phyloP scores from a whole-genome alignment of 1,139 yeast genomes.

The Taphrina confusa region DNA sequence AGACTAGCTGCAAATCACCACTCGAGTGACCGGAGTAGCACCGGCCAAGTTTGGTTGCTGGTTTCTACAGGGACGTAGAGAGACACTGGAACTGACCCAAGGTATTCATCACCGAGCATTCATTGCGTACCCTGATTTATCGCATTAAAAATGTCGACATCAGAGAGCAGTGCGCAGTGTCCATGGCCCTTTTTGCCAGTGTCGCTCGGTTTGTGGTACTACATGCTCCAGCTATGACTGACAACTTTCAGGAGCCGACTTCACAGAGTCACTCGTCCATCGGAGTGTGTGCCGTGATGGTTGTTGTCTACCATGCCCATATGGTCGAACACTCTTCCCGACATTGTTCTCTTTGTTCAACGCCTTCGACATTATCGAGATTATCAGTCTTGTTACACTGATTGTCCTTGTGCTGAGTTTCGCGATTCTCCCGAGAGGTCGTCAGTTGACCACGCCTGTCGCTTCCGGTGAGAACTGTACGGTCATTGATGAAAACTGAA shows the following conservation, averaged over 20 bases:
- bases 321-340: background rate
- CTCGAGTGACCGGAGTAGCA: too few relatives aligned
- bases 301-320: constrained; percentile 10
- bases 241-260: background rate
- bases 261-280: background rate
- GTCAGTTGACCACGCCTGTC: constrained; percentile 6
- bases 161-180: too few relatives aligned
- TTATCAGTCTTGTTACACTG: constrained; percentile 6
- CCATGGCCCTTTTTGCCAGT: constrained; percentile 8
- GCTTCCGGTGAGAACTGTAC: background rate
- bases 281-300: constrained; percentile 2
- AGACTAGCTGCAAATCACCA: too few relatives aligned
- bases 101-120: too few relatives aligned
- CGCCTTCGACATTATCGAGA: background rate
- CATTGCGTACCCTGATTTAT: too few relatives aligned
- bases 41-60: too few relatives aligned
- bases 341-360: background rate
- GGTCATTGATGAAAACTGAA: background rate
- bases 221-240: background rate
- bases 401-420: constrained; percentile 3
- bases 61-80: too few relatives aligned
- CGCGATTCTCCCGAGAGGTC: background rate
- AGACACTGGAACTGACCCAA: too few relatives aligned
- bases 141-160: too few relatives aligned
- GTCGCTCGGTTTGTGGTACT: background rate